Evolutionary conservation across 2,329 filamentous ascomycete species (phyloP).

Genomic region (Stromatinia cepivora): DNA sequence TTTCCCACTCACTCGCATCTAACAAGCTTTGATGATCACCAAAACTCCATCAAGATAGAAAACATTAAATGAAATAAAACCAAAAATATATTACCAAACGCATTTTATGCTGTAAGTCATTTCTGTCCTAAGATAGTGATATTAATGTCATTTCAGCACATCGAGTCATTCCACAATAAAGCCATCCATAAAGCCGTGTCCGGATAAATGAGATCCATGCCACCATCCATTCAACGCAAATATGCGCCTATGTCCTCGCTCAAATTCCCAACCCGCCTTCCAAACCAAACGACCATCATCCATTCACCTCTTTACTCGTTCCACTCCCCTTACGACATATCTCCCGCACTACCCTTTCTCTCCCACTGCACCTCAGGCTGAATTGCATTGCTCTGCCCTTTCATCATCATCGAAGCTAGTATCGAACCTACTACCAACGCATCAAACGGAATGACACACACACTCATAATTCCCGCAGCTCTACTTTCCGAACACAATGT

Average conservation of each 20-base stretch:
- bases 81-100: neutral
- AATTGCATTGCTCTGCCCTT: constrained; percentile 46
- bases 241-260: neutral
- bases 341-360: constrained; percentile 38
- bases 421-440: constrained; percentile 48
- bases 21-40: neutral
- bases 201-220: neutral
- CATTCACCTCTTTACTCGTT: neutral
- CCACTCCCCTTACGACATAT: constrained; percentile 32
- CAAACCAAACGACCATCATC: neutral
- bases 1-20: neutral
- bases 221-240: neutral
- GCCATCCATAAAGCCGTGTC: neutral
- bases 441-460: constrained; percentile 59
- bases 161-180: neutral
- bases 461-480: constrained; percentile 54
- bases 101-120: neutral
- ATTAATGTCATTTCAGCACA: neutral
- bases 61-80: neutral
- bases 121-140: neutral
- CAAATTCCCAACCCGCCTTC: neutral
- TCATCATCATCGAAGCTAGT: constrained; percentile 48
- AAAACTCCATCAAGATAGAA: neutral
- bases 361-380: constrained; percentile 29
- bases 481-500: constrained; percentile 58